phyloP scores from a whole-genome alignment of 441 rosid species.

The Dalechampia spathulata region DNA sequence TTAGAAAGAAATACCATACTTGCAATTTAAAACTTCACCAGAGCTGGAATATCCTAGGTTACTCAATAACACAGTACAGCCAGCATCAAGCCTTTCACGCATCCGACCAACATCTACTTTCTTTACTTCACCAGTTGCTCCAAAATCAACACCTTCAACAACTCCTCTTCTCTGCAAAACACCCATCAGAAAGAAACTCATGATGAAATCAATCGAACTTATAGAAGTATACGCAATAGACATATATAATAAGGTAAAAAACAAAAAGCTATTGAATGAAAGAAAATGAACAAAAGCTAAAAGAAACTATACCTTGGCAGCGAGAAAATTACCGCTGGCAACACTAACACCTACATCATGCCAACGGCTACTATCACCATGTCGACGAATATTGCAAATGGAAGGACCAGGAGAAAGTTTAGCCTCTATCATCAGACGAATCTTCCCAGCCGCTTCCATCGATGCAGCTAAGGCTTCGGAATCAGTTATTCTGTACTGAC shows the following conservation, averaged over 20 bases:
- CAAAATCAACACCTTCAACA: conserved; percentile 88
- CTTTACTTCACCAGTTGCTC: conserved; percentile 93
- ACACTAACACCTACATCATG: conserved; percentile 93
- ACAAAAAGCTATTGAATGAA: conserved; percentile 5
- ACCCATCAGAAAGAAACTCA: conserved; percentile 10
- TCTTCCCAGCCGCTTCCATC: conserved; percentile 85
- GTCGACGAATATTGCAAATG: conserved; percentile 69
- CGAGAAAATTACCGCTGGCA: conserved; percentile 95
- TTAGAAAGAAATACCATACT: conserved; percentile 39
- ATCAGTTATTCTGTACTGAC: conserved; percentile 80
- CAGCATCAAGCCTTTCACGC: conserved; percentile 82
- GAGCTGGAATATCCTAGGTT: conserved; percentile 93
- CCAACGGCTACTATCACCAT: conserved; percentile 81
- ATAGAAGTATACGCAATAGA: not conserved
- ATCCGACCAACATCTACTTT: conserved; percentile 81
- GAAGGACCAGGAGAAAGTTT: conserved; percentile 95
- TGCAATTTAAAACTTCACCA: conserved; percentile 97
- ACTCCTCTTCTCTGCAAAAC: conserved; percentile 80
- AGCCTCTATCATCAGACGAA: conserved; percentile 77
- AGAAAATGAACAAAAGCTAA: too few relatives aligned
- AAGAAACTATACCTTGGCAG: conserved; percentile 58
- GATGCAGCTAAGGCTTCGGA: conserved; percentile 73
- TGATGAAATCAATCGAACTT: not conserved
- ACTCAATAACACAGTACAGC: conserved; percentile 71
- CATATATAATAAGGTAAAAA: not conserved